Evolutionary conservation across 495 filamentous ascomycete genomes (phyloP).

Genomic region (Aspergillus leporis): DNA sequence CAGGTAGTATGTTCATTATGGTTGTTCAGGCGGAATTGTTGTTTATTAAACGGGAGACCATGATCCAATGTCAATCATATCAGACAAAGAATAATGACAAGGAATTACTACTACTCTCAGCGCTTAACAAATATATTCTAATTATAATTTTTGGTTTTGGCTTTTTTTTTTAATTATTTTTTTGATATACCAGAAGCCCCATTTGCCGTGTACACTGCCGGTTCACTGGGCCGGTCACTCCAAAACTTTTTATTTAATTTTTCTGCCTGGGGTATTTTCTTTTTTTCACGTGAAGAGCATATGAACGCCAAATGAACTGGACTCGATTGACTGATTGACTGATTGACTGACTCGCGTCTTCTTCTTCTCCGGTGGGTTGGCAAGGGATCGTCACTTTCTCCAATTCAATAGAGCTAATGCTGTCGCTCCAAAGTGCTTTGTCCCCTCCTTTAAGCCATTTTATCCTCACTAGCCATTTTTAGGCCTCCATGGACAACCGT

Average conservation of each 20-base stretch:
- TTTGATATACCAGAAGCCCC: neutral
- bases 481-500: constrained; percentile 27
- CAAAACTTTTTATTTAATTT: neutral
- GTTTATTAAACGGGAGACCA: no score
- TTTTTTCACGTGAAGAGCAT: constrained; percentile 4
- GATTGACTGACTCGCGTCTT: neutral
- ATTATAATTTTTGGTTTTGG: neutral
- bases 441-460: neutral
- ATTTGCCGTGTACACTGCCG: neutral
- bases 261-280: neutral
- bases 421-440: neutral
- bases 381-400: neutral
- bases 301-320: neutral
- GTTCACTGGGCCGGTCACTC: neutral
- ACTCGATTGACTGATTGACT: neutral
- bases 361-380: neutral
- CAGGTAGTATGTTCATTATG: no score
- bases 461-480: neutral
- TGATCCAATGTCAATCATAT: no score
- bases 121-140: neutral
- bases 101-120: neutral
- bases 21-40: no score
- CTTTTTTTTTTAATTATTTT: no score
- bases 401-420: neutral
- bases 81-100: no score